Percentiles rank a stretch among this genome's conserved stretches.
Conservation (phyloP, 2,329 filamentous ascomycete genomes). For the Diaporthe citrichinensis region DNA sequence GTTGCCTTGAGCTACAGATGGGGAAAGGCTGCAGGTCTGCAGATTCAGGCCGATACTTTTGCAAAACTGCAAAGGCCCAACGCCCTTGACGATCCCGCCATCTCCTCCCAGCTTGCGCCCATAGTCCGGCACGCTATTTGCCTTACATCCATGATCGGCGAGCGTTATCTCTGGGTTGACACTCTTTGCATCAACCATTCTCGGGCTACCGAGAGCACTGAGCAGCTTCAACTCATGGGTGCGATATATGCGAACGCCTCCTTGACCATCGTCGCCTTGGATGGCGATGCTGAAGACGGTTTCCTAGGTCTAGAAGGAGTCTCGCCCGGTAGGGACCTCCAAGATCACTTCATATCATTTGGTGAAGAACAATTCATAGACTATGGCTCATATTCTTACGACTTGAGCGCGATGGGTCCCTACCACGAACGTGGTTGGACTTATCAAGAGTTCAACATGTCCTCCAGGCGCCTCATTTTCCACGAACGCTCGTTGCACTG, state of each 20-base stretch:
- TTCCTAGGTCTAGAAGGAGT: not conserved
- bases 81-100: not conserved
- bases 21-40: not conserved
- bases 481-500: not conserved
- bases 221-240: not conserved
- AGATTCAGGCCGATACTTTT: not conserved
- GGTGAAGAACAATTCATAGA: not conserved
- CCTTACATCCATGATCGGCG: not conserved
- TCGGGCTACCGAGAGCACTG: not conserved
- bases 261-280: not conserved
- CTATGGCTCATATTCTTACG: too few species aligned
- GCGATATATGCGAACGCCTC: conserved; percentile 11
- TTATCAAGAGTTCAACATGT: conserved; percentile 2
- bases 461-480: not conserved
- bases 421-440: conserved; percentile 6
- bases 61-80: not conserved
- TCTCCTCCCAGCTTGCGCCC: not conserved
- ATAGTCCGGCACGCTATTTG: not conserved
- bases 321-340: not conserved
- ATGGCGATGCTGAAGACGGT: not conserved
- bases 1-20: not conserved
- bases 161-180: not conserved
- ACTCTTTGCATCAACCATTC: not conserved
- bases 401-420: too few species aligned
- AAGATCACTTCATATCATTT: not conserved